These are phyloP conservation scores for Gyromitra esculenta DNA, from an alignment of 2,329 filamentous ascomycete genomes.

Conservation along the genomic window DNA sequence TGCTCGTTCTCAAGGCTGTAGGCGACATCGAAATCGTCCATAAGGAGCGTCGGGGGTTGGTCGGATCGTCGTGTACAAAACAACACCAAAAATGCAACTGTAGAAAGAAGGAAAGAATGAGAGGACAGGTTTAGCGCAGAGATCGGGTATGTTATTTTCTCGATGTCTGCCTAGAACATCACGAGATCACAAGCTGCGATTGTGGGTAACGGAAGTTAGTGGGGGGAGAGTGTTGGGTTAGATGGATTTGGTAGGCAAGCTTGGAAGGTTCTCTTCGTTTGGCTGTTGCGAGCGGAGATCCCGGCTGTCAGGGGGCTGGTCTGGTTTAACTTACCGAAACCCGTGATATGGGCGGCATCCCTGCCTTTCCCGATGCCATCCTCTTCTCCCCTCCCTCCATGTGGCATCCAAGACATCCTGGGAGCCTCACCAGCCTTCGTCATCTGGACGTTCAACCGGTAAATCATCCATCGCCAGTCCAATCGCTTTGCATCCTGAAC, in stretches of 20 bases:
- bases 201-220: slow-evolving; percentile 16
- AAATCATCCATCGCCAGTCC: slow-evolving; percentile 16
- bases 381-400: slow-evolving; percentile 14
- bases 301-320: slow-evolving; percentile 34
- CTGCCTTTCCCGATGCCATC: slow-evolving; percentile 3
- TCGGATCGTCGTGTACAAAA: slow-evolving; percentile 21
- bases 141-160: slow-evolving; percentile 10
- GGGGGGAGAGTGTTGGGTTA: slow-evolving; percentile 19
- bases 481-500: slow-evolving; percentile 18
- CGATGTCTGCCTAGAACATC: slow-evolving; percentile 28
- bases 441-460: slow-evolving; percentile 7
- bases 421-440: slow-evolving; percentile 31
- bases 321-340: slow-evolving; percentile 32
- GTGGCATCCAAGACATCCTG: slow-evolving; percentile 36
- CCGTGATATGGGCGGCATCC: slow-evolving; percentile 8
- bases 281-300: slow-evolving; percentile 24
- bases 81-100: slow-evolving; percentile 27
- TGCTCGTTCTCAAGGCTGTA: slow-evolving; percentile 79
- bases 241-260: slow-evolving; percentile 15
- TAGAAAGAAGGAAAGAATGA: slow-evolving; percentile 36
- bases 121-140: slow-evolving; percentile 32
- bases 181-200: slow-evolving; percentile 25
- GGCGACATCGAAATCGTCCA: slow-evolving; percentile 75
- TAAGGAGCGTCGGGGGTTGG: slow-evolving; percentile 58
- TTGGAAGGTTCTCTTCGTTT: slow-evolving; percentile 23